Evolutionary conservation across 108 stramenopile species (phyloP), one percentile per base, ranked within the genome.

Genomic region (Nitzschia inconspicua): DNA sequence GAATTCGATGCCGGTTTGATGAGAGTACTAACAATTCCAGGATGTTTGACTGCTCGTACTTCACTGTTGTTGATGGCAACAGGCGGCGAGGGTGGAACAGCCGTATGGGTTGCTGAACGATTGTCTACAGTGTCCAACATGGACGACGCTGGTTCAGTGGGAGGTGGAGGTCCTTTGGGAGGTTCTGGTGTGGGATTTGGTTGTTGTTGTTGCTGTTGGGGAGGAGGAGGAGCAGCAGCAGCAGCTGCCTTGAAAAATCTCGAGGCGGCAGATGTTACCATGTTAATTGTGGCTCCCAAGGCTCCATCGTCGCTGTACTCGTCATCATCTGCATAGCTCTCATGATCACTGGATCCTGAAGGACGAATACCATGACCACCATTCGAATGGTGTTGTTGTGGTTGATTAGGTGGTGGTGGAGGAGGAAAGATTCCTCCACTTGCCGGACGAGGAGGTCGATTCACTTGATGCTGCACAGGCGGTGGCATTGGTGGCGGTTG

Each of bases 231-330:
- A 1, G 50, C 27, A 44, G 57, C 50, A 31, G 63, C 32, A 36
- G 54, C 26, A 8, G 66, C 54, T 0, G 36, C 29, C 20, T 16
- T 50, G 20, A 58, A 49, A 1, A 68, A 58, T 31, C 32, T 51
- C 2, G 27, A 25, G 3, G 68, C 74, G 10, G 68, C 74, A 14
- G 68, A 64, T 4, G 63, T 37, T 10, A 75, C 56, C 50, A 70
- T 43, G 16, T 70, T 70, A 3, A 75, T 57, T 25, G 74, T 65
- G 20, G 68, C 44, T 26, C 55, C 55, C 32, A 75, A 25, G 10
- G 68, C 74, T 24, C 68, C 69, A 14, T 35, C 57, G 13, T 70
- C 74, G n/a, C n/a, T n/a, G n/a, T n/a, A n/a, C n/a, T n/a, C n/a
- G 4, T 66, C 56, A 30, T 69, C 64, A 14, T 56, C 47, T 29